Base-by-base conservation (phyloP, 306 rosid species). In the Morella rubra region DNA sequence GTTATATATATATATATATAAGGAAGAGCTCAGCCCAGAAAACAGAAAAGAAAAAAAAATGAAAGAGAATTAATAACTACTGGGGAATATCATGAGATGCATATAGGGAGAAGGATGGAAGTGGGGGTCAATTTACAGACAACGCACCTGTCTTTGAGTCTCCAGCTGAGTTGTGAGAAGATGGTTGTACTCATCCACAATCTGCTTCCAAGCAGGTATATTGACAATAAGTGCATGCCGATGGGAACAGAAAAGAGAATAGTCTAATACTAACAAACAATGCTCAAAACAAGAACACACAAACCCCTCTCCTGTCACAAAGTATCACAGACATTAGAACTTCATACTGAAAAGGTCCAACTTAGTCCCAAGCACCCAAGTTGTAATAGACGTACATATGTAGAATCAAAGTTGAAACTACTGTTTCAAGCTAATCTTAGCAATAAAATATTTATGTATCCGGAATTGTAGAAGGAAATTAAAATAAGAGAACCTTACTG, bases 151-250 rank as follows among this genome's bases (percentile, higher is more conserved):
- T 90, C 98, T 92, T 78, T 95, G 97, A 78, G 83, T 86, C 81
- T 95, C 96, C 85, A 92, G 84, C 86, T 92, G 99, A 75, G 91
- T 89, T 56, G 97, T 87, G 80, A 95, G 91, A 71, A 92, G 97
- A 76, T 69, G 86, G 84, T 95, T 95, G 88, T 95, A 95, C 69
- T 92, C 99, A 14, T 92, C 97, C 79, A 86, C 87, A 87, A 88
- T 91, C 97, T 95, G 97, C 81, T 76, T 55, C 71, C 83, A 77
- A 76, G 82, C 71, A 75, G 72, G 71, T 73, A 73, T 80, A 56
- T 78, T 54, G 55, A 55, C 44, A 73, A 32, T 81, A 80, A 81
- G 80, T 56, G 71, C 72, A 41, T 18, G 68, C 15, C 70, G 41
- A 40, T 27, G 67, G 54, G 61, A 75, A 79, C 71, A 60, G 64